A percentile compares a stretch with the other conserved stretches of the same genome.
Conservation (phyloP, 768 basidiomycete genomes). For the Lactarius sp. region DNA sequence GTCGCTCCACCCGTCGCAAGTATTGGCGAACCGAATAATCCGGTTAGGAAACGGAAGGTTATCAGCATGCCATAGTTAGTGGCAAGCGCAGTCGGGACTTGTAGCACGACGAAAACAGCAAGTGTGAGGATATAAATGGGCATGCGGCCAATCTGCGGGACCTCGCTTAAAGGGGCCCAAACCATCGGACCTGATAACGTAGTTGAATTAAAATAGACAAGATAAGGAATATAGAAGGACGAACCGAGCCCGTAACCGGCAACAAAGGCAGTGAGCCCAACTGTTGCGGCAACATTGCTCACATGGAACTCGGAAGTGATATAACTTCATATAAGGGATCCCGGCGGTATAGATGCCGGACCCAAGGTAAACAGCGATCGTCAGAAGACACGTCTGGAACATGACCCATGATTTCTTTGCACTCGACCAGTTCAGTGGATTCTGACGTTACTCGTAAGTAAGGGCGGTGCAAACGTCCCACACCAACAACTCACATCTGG, state of each 20-base stretch:
- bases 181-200: slow-evolving; percentile 30
- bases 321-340: slow-evolving; percentile 29
- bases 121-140: slow-evolving; percentile 34
- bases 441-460: background rate
- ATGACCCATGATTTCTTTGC: slow-evolving; percentile 32
- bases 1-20: slow-evolving; percentile 35
- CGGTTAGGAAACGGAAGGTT: slow-evolving; percentile 35
- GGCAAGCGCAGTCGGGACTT: slow-evolving; percentile 34
- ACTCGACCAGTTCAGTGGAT: slow-evolving; percentile 32
- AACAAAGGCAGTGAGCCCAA: slow-evolving; percentile 33
- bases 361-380: slow-evolving; percentile 35
- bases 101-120: slow-evolving; percentile 33
- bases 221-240: background rate
- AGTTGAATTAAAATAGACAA: background rate
- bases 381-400: slow-evolving; percentile 33
- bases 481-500: slow-evolving; percentile 14
- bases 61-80: slow-evolving; percentile 33
- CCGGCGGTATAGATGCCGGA: slow-evolving; percentile 34
- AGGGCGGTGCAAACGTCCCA: too few species aligned
- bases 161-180: slow-evolving; percentile 33
- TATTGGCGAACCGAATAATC: slow-evolving; percentile 34
- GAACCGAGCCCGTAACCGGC: slow-evolving; percentile 27
- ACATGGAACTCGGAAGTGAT: slow-evolving; percentile 31
- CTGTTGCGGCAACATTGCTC: slow-evolving; percentile 30
- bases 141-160: slow-evolving; percentile 34